A percentile compares a stretch with the other conserved stretches of the same genome.
Conservation (phyloP, 2,329 filamentous ascomycete species). For the Alternaria sp. region DNA sequence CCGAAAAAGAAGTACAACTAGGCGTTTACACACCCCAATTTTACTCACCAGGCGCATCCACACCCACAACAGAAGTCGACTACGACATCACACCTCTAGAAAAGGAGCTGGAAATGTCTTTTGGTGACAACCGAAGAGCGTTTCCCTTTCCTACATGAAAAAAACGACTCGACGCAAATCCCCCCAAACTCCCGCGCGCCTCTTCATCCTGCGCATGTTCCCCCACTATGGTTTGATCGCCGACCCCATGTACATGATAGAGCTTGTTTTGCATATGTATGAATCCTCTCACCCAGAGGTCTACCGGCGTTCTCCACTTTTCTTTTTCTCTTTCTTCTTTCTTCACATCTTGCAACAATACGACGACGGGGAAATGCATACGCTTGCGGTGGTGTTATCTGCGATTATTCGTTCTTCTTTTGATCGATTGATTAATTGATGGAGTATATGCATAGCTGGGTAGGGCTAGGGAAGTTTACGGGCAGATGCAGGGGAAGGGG, state of each 20-base stretch:
- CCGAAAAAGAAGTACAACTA: constrained; percentile 50
- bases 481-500: too few species aligned
- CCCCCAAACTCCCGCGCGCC: not conserved
- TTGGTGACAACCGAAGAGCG: constrained; percentile 29
- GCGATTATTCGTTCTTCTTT: not conserved
- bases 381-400: not conserved
- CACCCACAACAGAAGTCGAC: constrained; percentile 19
- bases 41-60: constrained; percentile 2
- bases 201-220: not conserved
- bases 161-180: not conserved
- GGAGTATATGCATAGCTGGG: constrained; percentile 1
- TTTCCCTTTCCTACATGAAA: constrained; percentile 20
- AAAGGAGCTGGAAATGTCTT: constrained; percentile 46
- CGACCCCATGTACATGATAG: constrained; percentile 15
- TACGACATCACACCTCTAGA: constrained; percentile 36
- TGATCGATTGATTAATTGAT: not conserved
- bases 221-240: not conserved
- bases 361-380: not conserved
- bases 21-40: constrained; percentile 20
- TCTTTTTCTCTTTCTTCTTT: not conserved
- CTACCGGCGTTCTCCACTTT: constrained; percentile 1
- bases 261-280: constrained; percentile 14
- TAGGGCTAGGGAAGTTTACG: not conserved
- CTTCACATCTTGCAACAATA: constrained; percentile 4
- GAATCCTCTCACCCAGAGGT: not conserved